Conservation (phyloP, 2,329 filamentous ascomycete species). For the Stagonosporopsis cucurbitacearum region DNA sequence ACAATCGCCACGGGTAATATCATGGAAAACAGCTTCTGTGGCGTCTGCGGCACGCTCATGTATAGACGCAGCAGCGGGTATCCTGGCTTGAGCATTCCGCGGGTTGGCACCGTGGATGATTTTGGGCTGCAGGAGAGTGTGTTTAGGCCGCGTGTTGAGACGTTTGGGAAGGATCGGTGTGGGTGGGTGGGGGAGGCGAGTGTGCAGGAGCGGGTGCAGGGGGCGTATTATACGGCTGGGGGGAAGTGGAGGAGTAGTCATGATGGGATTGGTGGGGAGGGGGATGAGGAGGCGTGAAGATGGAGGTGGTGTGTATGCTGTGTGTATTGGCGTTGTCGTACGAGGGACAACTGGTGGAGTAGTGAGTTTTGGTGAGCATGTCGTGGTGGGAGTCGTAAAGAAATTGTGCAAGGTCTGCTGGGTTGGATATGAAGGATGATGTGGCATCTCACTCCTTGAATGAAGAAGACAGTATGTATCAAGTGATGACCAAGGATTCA, state of each 20-base stretch:
- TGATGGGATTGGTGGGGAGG: conserved; percentile 17
- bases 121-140: conserved; percentile 63
- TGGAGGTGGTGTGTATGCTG: no score
- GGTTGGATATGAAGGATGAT: no score
- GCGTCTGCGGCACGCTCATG: conserved; percentile 66
- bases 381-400: no score
- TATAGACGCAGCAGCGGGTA: conserved; percentile 58
- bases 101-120: conserved; percentile 69
- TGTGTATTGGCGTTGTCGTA: no score
- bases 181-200: conserved; percentile 49
- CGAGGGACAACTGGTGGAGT: no score
- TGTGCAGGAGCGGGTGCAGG: conserved; percentile 19
- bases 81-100: conserved; percentile 56
- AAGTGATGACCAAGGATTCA: no score
- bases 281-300: not conserved
- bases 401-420: no score
- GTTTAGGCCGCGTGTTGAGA: conserved; percentile 61
- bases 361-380: no score
- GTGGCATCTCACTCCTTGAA: no score
- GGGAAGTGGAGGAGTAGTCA: conserved; percentile 21
- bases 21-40: conserved; percentile 70
- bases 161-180: conserved; percentile 60
- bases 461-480: no score
- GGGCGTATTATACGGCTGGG: conserved; percentile 20
- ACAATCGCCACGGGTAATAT: conserved; percentile 45